These are phyloP conservation scores for Helotiales sp. DNA, from an alignment of 2,329 filamentous ascomycete species.

Conservation along the genomic window DNA sequence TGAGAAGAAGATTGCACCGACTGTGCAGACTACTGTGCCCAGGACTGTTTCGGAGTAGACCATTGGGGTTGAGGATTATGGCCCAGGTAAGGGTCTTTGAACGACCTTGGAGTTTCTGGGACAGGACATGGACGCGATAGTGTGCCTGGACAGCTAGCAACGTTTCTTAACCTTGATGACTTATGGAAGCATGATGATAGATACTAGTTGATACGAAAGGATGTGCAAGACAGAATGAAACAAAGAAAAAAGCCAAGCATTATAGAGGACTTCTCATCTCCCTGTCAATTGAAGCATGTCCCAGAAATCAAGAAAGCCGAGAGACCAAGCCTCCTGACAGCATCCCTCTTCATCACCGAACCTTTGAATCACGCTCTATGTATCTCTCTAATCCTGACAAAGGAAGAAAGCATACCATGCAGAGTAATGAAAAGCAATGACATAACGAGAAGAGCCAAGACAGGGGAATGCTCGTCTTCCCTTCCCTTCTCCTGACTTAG, in stretches of 20 bases:
- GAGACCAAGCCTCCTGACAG: too few species aligned
- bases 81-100: not conserved
- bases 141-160: not conserved
- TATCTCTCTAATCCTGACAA: too few species aligned
- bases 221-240: not conserved
- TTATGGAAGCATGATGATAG: not conserved
- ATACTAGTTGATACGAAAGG: not conserved
- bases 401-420: too few species aligned
- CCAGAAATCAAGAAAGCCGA: too few species aligned
- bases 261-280: too few species aligned
- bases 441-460: too few species aligned
- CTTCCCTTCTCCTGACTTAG: too few species aligned
- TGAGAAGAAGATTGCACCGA: constrained; percentile 17
- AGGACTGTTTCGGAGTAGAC: constrained; percentile 23
- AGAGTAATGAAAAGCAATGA: too few species aligned
- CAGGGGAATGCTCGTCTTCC: too few species aligned
- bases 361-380: too few species aligned
- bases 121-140: not conserved
- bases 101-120: not conserved
- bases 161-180: not conserved
- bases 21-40: constrained; percentile 15
- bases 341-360: too few species aligned
- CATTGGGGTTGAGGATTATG: not conserved
- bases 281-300: too few species aligned
- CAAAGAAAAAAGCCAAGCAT: not conserved